These are phyloP conservation scores for Puya raimondii DNA, from an alignment of 176 grass and related monocot species.

Conservation along the genomic window DNA sequence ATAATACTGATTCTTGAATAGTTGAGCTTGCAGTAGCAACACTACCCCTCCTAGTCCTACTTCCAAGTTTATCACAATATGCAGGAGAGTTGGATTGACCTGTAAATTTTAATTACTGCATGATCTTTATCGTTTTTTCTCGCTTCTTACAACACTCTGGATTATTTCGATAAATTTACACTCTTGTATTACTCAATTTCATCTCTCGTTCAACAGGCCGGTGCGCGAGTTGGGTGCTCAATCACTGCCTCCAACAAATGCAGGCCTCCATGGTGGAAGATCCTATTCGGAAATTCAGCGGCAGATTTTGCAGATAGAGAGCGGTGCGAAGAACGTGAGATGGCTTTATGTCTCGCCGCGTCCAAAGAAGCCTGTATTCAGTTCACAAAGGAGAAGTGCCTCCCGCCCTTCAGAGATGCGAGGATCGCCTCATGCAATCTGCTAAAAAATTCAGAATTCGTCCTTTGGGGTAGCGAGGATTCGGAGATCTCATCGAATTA, in stretches of 20 bases:
- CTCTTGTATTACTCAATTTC: background rate
- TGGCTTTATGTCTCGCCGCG: conserved; percentile 37
- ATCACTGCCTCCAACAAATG: conserved; percentile 71
- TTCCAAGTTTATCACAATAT: too few relatives aligned
- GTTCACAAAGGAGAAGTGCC: conserved; percentile 59
- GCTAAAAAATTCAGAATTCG: conserved; percentile 32
- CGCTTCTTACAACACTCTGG: background rate
- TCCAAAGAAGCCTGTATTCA: conserved; percentile 52
- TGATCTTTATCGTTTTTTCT: background rate
- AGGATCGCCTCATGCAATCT: conserved; percentile 34
- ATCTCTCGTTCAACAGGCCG: conserved; percentile 28
- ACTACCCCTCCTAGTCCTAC: too few relatives aligned
- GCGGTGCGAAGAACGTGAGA: conserved; percentile 60
- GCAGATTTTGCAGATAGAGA: conserved; percentile 43
- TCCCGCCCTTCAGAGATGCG: conserved; percentile 53
- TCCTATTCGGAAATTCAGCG: conserved; percentile 34
- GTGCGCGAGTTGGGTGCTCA: conserved; percentile 62
- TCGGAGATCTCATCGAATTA: background rate
- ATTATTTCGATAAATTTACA: background rate
- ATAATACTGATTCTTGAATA: too few relatives aligned
- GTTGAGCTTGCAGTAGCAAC: too few relatives aligned
- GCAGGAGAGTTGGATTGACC: too few relatives aligned
- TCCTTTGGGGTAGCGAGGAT: conserved; percentile 14
- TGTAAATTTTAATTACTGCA: too few relatives aligned
- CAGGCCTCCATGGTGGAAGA: conserved; percentile 77